Evolutionary conservation across 163 green algal genomes (phyloP).

Genomic region (Prototheca wickerhamii): DNA sequence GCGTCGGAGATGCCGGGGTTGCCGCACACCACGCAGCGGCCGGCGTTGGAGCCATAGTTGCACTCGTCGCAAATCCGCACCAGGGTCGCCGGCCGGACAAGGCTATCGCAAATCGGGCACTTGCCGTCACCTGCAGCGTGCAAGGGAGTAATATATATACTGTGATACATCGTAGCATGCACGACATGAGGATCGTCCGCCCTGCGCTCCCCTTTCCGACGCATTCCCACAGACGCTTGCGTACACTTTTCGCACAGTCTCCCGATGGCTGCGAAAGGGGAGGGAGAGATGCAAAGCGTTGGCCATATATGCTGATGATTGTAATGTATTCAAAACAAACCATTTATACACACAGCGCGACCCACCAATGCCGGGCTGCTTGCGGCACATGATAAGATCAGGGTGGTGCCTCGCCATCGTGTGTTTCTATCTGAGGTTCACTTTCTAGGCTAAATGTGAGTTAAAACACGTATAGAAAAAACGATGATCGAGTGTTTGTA

Average conservation of each 20-base stretch:
- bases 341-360: not conserved
- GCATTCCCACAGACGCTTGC: no score
- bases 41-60: conserved; percentile 93
- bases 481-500: no score
- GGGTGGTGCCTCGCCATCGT: conserved; percentile 74
- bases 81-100: conserved; percentile 88
- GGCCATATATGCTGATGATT: not conserved
- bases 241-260: conserved; percentile 92
- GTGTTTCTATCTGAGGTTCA: not conserved
- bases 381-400: conserved; percentile 98
- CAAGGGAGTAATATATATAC: not conserved
- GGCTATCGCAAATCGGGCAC: conserved; percentile 96
- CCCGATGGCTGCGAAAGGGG: conserved; percentile 71
- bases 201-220: no score
- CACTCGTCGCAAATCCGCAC: conserved; percentile 98
- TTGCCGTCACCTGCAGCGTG: conserved; percentile 76
- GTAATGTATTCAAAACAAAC: not conserved
- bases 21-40: conserved; percentile 95
- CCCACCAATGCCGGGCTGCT: conserved; percentile 93
- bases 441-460: no score
- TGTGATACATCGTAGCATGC: no score
- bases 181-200: no score
- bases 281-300: conserved; percentile 2
- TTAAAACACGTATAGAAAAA: no score
- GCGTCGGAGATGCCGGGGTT: conserved; percentile 91